These are phyloP conservation scores for Polyporus arcularius DNA, from an alignment of 768 basidiomycete species.

Conservation along the genomic window DNA sequence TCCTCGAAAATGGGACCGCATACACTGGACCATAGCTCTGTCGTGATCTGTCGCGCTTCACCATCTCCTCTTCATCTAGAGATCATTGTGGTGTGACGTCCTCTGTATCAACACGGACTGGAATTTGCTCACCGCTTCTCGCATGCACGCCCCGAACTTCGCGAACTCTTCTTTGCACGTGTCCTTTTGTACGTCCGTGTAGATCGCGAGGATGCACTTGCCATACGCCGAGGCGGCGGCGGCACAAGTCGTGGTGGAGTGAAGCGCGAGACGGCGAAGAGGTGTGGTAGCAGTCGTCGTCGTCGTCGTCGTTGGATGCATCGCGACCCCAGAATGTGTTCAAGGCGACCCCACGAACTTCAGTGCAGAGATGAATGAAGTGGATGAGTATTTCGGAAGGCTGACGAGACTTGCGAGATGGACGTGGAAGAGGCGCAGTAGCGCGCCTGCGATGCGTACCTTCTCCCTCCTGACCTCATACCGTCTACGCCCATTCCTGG, in stretches of 20 bases:
- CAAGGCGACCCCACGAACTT: too few relatives aligned
- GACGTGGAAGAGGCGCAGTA: too few relatives aligned
- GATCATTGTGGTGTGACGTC: not conserved
- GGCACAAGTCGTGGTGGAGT: constrained; percentile 72
- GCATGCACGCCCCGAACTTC: constrained; percentile 81
- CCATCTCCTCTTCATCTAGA: constrained; percentile 61
- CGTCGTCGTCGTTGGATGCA: constrained; percentile 17
- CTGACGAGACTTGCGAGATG: too few relatives aligned
- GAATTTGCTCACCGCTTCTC: constrained; percentile 61
- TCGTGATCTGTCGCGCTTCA: constrained; percentile 25
- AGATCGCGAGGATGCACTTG: constrained; percentile 81
- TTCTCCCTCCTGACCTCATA: too few relatives aligned
- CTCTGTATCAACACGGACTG: not conserved
- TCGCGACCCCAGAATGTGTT: too few relatives aligned
- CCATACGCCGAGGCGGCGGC: constrained; percentile 79
- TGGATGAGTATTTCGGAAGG: constrained; percentile 7
- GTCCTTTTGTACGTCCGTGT: constrained; percentile 83
- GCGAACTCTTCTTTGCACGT: constrained; percentile 84
- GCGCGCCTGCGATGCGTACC: too few relatives aligned
- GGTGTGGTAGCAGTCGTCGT: constrained; percentile 42
- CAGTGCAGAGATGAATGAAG: not conserved
- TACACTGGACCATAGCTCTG: not conserved
- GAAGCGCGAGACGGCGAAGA: constrained; percentile 64
- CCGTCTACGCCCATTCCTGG: too few relatives aligned
- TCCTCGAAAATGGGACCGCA: not conserved